Evolutionary conservation across 2,329 filamentous ascomycete genomes (phyloP), one percentile per base, ranked within the genome.

Genomic region (Xylaria sp.): DNA sequence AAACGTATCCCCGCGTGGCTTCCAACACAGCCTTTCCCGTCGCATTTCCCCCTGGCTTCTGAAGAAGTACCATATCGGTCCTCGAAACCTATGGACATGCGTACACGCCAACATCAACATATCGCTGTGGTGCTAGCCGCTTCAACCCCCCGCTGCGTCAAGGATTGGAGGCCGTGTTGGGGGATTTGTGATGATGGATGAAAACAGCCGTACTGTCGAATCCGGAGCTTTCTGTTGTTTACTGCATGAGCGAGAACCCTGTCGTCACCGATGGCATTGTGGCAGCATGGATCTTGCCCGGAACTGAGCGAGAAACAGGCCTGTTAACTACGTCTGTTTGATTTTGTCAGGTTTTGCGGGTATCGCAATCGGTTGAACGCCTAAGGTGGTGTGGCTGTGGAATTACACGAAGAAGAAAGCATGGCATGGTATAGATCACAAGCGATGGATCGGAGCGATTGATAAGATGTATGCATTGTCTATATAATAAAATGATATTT

Each of bases 1-100:
- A 59, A 48, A 60, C 53, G 48, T 60, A 60, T 68, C 57, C 57
- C 63, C 47, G 57, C 54, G 61, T 64, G 62, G 65, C 62, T 63
- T 58, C 47, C 29, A 53, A 38, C 29, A 64, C 40, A 47, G 13
- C 52, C 33, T 38, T 56, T 40, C 47, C 52, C 44, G 37, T 54
- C 58, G 44, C 54, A 29, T n/a, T 55, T 54, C 9, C 46, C 52
- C 46, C 58, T 57, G 31, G 57, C 54, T 66, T 46, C 43, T 19
- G 7, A 37, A 57, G 35, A 37, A 37, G 33, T 44, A 15, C 46
- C 51, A 15, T 8, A 57, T 21, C 19, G 33, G 57, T 17, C 54
- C 46, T 44, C 51, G 31, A 38, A 38, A 40, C 29, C 51, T 37
- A 23, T 37, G 9, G 19, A 58, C 29, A 33, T 23, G 37, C 40